These are phyloP conservation scores for Anethum foeniculum DNA, from an alignment of 140 eudicot species.

Conservation along the genomic window DNA sequence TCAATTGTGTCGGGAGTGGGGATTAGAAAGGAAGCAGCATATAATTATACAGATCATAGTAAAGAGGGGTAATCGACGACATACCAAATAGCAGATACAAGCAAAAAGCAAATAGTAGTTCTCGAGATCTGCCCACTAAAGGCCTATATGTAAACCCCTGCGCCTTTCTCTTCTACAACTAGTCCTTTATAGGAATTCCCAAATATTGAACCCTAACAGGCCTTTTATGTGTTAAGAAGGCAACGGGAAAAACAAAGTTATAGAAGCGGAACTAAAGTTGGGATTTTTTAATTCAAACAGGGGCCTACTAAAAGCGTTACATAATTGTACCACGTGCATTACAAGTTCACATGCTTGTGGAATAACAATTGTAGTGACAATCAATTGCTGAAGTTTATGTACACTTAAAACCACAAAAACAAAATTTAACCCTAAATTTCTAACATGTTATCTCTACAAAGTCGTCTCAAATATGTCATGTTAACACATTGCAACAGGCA, in stretches of 20 bases:
- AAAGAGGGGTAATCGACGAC: background rate
- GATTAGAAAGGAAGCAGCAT: background rate
- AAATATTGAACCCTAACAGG: slow-evolving; percentile 2
- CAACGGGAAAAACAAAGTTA: background rate
- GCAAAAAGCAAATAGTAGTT: background rate
- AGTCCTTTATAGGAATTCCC: background rate
- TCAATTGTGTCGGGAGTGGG: background rate
- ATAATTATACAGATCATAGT: background rate
- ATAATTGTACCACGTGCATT: background rate
- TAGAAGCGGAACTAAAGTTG: background rate
- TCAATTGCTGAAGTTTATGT: background rate
- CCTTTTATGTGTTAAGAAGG: background rate
- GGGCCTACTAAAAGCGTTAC: background rate
- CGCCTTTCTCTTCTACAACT: background rate
- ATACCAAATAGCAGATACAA: background rate
- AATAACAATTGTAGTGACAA: background rate
- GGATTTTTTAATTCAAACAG: background rate
- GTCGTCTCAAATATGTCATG: background rate
- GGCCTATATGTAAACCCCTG: background rate
- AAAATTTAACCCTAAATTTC: background rate
- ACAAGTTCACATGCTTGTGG: background rate
- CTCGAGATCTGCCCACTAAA: background rate
- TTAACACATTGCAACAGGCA: background rate
- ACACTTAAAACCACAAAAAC: background rate
- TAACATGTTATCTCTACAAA: background rate